These are phyloP conservation scores for Schizophyllum commune DNA, from an alignment of 1,284 basidiomycete species.

Conservation along the genomic window DNA sequence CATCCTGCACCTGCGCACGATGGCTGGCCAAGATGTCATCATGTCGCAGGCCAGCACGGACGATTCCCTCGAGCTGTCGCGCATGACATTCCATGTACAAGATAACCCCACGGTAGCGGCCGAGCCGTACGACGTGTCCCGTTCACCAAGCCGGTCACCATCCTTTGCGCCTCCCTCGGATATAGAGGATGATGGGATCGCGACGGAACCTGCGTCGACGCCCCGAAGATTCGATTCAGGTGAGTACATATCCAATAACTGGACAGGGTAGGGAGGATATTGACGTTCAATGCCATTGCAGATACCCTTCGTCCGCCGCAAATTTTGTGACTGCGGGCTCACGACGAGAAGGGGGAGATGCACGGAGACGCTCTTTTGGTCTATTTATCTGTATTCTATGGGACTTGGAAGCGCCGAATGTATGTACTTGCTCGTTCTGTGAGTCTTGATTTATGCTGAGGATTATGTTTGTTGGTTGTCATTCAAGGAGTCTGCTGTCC, in stretches of 20 bases:
- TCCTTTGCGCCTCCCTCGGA: not conserved
- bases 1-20: constrained; percentile 21
- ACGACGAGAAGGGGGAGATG: too few species aligned
- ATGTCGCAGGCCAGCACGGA: not conserved
- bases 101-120: too few species aligned
- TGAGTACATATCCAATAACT: too few species aligned
- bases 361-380: not conserved
- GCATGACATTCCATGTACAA: not conserved
- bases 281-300: too few species aligned
- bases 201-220: too few species aligned
- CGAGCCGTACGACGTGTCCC: not conserved
- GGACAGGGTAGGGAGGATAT: too few species aligned
- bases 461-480: too few species aligned
- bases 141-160: not conserved
- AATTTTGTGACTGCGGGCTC: too few species aligned
- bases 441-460: not conserved
- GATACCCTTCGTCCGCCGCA: too few species aligned
- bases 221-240: too few species aligned
- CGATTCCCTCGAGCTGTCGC: not conserved
- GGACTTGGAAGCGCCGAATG: not conserved
- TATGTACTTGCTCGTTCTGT: not conserved
- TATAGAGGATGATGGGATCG: too few species aligned
- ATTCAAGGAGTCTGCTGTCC: not conserved
- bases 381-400: not conserved
- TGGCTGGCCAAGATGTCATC: not conserved